These are phyloP conservation scores for Schizophyllum amplum DNA, from an alignment of 1,284 basidiomycete species.

Conservation along the genomic window DNA sequence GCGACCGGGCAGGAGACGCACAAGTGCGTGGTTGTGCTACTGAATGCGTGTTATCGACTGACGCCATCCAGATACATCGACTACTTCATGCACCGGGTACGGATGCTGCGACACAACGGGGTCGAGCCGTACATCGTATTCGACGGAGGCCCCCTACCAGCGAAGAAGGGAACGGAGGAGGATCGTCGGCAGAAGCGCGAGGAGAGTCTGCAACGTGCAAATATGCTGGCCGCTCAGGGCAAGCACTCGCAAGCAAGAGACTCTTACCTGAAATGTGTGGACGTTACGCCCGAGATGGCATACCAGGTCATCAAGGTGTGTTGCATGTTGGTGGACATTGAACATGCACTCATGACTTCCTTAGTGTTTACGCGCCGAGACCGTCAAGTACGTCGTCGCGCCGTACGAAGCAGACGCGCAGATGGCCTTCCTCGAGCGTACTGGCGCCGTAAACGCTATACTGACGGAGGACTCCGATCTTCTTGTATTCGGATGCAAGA, in stretches of 20 bases:
- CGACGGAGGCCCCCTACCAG: conserved; percentile 92
- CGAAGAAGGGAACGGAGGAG: conserved; percentile 86
- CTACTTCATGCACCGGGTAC: conserved; percentile 90
- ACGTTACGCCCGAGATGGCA: conserved; percentile 97
- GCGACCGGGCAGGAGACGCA: conserved; percentile 78
- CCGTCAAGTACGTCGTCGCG: conserved; percentile 84
- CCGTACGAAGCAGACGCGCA: conserved; percentile 99
- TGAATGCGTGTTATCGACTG: neutral
- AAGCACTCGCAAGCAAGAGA: conserved; percentile 79
- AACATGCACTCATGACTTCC: neutral
- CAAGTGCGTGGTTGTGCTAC: conserved; percentile 47
- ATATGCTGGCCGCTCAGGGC: conserved; percentile 69
- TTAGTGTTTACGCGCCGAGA: conserved; percentile 80
- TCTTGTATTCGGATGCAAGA: conserved; percentile 91
- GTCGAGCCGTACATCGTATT: conserved; percentile 93
- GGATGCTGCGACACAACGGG: conserved; percentile 77
- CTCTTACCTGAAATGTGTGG: conserved; percentile 84
- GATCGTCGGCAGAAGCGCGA: conserved; percentile 70
- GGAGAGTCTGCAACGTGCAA: conserved; percentile 63
- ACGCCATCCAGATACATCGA: conserved; percentile 73
- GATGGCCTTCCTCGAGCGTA: conserved; percentile 84
- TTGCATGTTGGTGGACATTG: neutral
- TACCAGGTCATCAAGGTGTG: conserved; percentile 92
- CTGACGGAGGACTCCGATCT: conserved; percentile 98
- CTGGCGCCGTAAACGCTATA: conserved; percentile 83